phyloP scores from a whole-genome alignment of 768 basidiomycete species.

The Lactarius trivialis region DNA sequence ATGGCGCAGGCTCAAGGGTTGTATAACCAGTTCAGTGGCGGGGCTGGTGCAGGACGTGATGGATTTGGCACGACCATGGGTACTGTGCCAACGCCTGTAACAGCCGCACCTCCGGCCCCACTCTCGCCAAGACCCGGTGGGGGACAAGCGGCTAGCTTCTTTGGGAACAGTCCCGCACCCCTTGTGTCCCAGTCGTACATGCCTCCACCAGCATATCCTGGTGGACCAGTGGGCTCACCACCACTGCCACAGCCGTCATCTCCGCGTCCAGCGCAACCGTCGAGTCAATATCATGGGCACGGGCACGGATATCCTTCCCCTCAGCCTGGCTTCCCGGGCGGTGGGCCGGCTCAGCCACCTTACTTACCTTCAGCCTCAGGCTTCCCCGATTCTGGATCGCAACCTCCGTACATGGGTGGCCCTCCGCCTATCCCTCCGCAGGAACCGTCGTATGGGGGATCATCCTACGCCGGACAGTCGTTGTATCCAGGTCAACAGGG shows the following conservation, averaged over 20 bases:
- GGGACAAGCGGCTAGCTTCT: constrained; percentile 3
- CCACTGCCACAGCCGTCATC: not conserved
- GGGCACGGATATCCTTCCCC: not conserved
- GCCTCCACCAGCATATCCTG: constrained; percentile 6
- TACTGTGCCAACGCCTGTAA: not conserved
- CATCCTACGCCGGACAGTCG: constrained; percentile 14
- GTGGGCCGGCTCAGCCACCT: not conserved
- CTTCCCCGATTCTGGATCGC: not conserved
- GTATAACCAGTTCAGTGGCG: constrained; percentile 30
- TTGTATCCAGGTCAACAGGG: constrained; percentile 19
- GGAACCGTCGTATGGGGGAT: not conserved
- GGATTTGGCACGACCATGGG: not conserved
- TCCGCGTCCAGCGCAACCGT: not conserved
- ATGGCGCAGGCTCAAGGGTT: constrained; percentile 37
- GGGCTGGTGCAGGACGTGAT: constrained; percentile 19
- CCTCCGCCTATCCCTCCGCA: not conserved
- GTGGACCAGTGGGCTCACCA: not conserved
- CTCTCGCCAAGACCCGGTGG: not conserved
- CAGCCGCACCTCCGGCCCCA: not conserved
- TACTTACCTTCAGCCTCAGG: not conserved
- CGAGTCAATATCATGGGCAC: not conserved
- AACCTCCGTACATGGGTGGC: not conserved
- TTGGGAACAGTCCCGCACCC: constrained; percentile 2
- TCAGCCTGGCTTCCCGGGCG: not conserved
- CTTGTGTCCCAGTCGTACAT: constrained; percentile 1